Percentiles rank a stretch among this genome's conserved stretches.
Conservation (phyloP, 768 basidiomycete species). For the Terana coerulea region DNA sequence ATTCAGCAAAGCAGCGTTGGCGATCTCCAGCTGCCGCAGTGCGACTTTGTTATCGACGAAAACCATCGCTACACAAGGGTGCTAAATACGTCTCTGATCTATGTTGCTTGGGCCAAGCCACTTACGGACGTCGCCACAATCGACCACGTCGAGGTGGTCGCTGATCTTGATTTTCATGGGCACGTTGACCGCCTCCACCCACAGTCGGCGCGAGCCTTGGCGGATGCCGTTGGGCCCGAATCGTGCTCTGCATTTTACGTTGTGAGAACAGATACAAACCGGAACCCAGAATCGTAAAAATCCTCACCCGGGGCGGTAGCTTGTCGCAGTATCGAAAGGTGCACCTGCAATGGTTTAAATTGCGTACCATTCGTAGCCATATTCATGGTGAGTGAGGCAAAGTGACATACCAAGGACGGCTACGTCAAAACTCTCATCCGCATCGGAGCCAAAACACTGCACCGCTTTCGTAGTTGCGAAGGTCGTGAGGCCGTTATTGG, state of each 20-base stretch:
- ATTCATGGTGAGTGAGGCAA: too few species aligned
- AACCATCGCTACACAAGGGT: constrained; percentile 19
- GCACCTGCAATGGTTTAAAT: too few species aligned
- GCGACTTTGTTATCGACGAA: constrained; percentile 28
- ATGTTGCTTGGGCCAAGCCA: not conserved
- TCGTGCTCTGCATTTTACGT: constrained; percentile 17
- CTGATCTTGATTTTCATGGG: constrained; percentile 24
- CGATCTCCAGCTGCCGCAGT: constrained; percentile 29
- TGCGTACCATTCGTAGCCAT: too few species aligned
- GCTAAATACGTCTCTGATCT: too few species aligned
- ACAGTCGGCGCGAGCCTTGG: constrained; percentile 27
- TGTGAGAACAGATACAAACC: not conserved
- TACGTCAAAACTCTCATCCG: too few species aligned
- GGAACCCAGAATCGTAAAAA: too few species aligned
- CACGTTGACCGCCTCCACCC: constrained; percentile 28
- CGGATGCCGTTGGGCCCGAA: constrained; percentile 34
- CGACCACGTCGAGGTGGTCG: constrained; percentile 26
- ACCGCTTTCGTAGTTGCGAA: too few species aligned
- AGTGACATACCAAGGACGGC: too few species aligned
- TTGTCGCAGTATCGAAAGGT: constrained; percentile 31
- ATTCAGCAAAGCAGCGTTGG: constrained; percentile 22
- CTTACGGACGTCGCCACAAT: constrained; percentile 31
- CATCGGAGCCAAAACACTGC: too few species aligned
- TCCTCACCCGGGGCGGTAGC: constrained; percentile 30
- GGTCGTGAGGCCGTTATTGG: too few species aligned